Base-by-base conservation (phyloP, 129 eudicot genomes). In the Cynara cardunculus region DNA sequence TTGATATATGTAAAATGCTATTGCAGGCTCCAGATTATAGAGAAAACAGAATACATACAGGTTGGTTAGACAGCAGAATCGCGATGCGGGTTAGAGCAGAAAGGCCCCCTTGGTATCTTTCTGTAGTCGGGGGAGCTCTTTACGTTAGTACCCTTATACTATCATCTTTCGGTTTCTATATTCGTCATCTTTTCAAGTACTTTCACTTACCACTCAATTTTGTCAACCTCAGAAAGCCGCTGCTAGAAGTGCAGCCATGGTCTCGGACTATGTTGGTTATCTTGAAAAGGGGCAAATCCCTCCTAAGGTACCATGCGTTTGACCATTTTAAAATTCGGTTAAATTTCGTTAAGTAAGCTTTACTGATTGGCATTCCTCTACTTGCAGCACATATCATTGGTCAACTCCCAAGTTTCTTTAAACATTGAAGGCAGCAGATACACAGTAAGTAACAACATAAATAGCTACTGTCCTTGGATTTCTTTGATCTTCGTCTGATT, bases 51-150 rank as follows among this genome's bases (percentile, higher is more conserved):
- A 96, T 96, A 72, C 99, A 96, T 74, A 96, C 99, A 12, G 99
- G 99, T 59, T 96, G 99, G 99, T 84, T 96, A 75, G 99, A 96
- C 77, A 96, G 99, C 79, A 90, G 99, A 87, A 96, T 96, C 32
- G 99, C 99, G 0, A 96, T 96, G 99, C 85, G 99, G 78, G 99
- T 96, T 74, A 88, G 98, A 92, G 98, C 99, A 74, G 99, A 96
- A 89, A 89, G 99, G 76, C 99, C 99, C 46, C 98, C 99, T 14
- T 96, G 99, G 99, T 93, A 96, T 89, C 90, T 96, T 64, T 96
- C 99, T 13, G 99, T 96, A 41, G 96, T 92, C 73, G 99, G 99
- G 14, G 99, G 99, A 25, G 98, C 95, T 80, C 97, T 96, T 69
- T 96, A 88, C 73, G 99, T 96, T 86, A 89, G 93, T 84, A 19